Evolutionary conservation across 257 asterid species (phyloP), one percentile per base, ranked within the genome.

Genomic region (Thymus quinquecostatus): DNA sequence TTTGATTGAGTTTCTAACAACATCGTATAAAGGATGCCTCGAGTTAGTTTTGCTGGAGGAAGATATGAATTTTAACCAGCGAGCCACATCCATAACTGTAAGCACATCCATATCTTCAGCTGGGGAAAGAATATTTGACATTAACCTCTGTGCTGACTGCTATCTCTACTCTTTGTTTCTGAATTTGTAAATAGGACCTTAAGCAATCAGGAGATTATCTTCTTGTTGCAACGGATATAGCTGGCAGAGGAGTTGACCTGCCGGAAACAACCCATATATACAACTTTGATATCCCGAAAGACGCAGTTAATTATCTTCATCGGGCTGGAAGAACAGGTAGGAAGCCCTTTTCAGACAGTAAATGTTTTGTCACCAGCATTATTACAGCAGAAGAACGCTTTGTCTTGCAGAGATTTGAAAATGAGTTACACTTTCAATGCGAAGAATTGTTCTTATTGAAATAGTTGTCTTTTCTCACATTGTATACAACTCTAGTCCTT

Each of bases 311-410:
- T 78, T 94, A 94, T 76, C 99, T 94, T 75, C 99, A 94, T 76
- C 90, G 99, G 57, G 99, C 97, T 43, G 99, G 99, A 80, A 83
- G 99, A 76, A 83, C 97, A 47, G 95, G 99, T 77, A 84, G 99
- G 82, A 94, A 89, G 84, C 99, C 99, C 66, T 94, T 94, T 80
- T 89, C 97, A 54, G 96, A 88, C 53, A 76, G 81, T 68, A 85
- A 83, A 73, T 94, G 93, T 82, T 86, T 77, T 61, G 99, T 89
- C 75, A 88, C 95, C 66, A 91, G 86, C 83, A 85, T 91, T 79
- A 69, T 94, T 57, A 80, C 92, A 32, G 81, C 86, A 47, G 90
- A 86, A 73, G 99, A 94, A 72, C 87, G 90, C 44, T 94, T 91
- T 83, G 97, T 86, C 65, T 80, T 94, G 83, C 91, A 84, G 77